These are phyloP conservation scores for Aspergillus hortae DNA, from an alignment of 2,329 filamentous ascomycete genomes.

Conservation along the genomic window DNA sequence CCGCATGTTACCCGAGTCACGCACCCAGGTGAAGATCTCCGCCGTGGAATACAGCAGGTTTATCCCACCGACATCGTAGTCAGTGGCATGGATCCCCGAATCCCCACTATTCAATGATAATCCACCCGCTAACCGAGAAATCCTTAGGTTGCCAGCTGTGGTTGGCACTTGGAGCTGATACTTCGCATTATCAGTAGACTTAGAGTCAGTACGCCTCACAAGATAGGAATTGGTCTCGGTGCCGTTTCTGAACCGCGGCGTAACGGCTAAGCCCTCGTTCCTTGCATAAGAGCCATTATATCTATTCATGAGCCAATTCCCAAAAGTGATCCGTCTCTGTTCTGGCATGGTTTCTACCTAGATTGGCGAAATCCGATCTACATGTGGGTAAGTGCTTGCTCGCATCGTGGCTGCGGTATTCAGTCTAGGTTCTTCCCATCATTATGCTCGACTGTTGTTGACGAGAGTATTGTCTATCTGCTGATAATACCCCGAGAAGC, in stretches of 20 bases:
- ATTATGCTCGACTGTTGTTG: not conserved
- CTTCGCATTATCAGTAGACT: not conserved
- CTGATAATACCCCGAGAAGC: not conserved
- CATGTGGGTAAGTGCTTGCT: not conserved
- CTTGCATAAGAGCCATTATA: slow-evolving; percentile 3
- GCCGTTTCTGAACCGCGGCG: not conserved
- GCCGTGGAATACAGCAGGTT: slow-evolving; percentile 30
- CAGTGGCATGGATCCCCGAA: slow-evolving; percentile 25
- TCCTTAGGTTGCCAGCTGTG: not conserved
- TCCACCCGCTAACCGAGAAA: not conserved
- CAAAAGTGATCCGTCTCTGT: not conserved
- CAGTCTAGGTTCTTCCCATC: not conserved
- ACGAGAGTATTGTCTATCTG: not conserved
- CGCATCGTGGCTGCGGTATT: not conserved
- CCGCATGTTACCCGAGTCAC: not conserved
- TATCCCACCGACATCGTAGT: slow-evolving; percentile 25
- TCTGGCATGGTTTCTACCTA: not conserved
- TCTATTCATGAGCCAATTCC: no score
- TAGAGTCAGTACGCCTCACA: slow-evolving; percentile 13
- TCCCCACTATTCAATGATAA: slow-evolving; percentile 12
- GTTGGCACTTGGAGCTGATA: slow-evolving; percentile 1
- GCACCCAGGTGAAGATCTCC: slow-evolving; percentile 22
- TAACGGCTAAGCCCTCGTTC: not conserved
- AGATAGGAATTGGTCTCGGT: slow-evolving; percentile 2
- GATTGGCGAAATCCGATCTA: not conserved